Evolutionary conservation across 495 filamentous ascomycete genomes (phyloP).

Genomic region (Penicillium cosmopolitanum): DNA sequence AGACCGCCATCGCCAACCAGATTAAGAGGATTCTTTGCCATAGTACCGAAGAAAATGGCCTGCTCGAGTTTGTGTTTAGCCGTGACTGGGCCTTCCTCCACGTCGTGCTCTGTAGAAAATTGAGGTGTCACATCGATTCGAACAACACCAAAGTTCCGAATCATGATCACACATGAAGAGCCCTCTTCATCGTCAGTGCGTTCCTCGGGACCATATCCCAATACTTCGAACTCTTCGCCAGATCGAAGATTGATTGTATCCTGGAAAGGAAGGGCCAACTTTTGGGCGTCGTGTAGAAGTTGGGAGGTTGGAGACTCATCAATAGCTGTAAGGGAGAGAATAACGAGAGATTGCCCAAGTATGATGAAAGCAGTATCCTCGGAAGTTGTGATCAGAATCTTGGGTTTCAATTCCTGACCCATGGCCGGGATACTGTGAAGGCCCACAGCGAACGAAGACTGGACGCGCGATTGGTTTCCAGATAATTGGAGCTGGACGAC

Average conservation of each 20-base stretch:
- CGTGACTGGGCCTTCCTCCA: slow-evolving; percentile 57
- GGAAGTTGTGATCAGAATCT: slow-evolving; percentile 76
- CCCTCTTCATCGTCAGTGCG: slow-evolving; percentile 43
- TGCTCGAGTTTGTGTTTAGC: slow-evolving; percentile 90
- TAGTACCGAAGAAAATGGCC: slow-evolving; percentile 86
- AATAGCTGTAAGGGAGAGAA: slow-evolving; percentile 66
- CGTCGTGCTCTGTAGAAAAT: slow-evolving; percentile 24
- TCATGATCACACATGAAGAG: slow-evolving; percentile 70
- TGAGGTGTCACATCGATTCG: slow-evolving; percentile 58
- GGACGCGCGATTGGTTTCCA: slow-evolving; percentile 28
- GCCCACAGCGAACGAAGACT: slow-evolving; percentile 36
- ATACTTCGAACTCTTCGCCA: slow-evolving; percentile 54
- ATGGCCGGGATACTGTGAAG: slow-evolving; percentile 25
- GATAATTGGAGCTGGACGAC: slow-evolving; percentile 36
- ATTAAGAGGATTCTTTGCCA: slow-evolving; percentile 78
- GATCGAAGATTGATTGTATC: slow-evolving; percentile 82
- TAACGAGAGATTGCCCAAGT: slow-evolving; percentile 72
- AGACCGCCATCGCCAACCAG: slow-evolving; percentile 67
- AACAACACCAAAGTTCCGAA: slow-evolving; percentile 80
- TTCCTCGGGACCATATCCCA: slow-evolving; percentile 50
- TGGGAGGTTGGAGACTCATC: slow-evolving; percentile 71
- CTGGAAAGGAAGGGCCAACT: slow-evolving; percentile 66
- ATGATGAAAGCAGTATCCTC: slow-evolving; percentile 80
- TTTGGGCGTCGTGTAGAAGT: slow-evolving; percentile 63
- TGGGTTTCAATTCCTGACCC: slow-evolving; percentile 57